Evolutionary conservation across 1,284 basidiomycete species (phyloP).

Genomic region (Cutaneotrichosporon cavernicola): DNA sequence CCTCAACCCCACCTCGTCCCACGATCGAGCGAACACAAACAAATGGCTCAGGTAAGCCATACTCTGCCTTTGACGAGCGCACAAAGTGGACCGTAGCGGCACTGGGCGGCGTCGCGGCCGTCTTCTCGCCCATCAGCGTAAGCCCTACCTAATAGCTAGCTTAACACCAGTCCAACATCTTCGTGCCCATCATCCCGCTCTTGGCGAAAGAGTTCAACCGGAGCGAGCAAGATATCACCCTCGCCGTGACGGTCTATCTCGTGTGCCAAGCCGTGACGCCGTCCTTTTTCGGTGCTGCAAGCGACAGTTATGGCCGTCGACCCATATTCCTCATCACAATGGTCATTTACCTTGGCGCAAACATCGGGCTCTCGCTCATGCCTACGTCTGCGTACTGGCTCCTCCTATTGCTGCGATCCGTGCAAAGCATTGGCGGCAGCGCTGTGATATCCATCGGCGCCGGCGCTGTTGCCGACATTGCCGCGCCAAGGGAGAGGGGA

Average conservation of each 20-base stretch:
- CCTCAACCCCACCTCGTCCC: neutral
- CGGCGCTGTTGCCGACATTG: slow-evolving; percentile 48
- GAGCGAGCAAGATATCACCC: slow-evolving; percentile 42
- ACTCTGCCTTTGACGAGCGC: slow-evolving; percentile 37
- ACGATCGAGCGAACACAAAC: slow-evolving; percentile 18
- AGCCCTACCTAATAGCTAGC: neutral
- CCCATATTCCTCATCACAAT: slow-evolving; percentile 49
- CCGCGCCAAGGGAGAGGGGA: slow-evolving; percentile 50
- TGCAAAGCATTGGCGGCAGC: slow-evolving; percentile 50
- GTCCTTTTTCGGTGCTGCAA: slow-evolving; percentile 45
- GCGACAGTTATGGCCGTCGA: slow-evolving; percentile 42
- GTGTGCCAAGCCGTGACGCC: slow-evolving; percentile 52
- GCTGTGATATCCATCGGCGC: slow-evolving; percentile 50
- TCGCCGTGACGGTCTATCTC: slow-evolving; percentile 51
- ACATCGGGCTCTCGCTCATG: slow-evolving; percentile 48
- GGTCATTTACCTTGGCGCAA: slow-evolving; percentile 47
- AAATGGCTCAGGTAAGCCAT: slow-evolving; percentile 27
- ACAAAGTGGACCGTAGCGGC: slow-evolving; percentile 40
- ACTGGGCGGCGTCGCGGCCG: slow-evolving; percentile 34
- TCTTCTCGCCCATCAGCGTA: slow-evolving; percentile 36
- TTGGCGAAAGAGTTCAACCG: slow-evolving; percentile 39
- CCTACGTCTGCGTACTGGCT: slow-evolving; percentile 48
- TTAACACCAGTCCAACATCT: slow-evolving; percentile 23
- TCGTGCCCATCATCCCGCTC: slow-evolving; percentile 32
- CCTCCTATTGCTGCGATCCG: slow-evolving; percentile 44